These are phyloP conservation scores for Aegilops speltoides DNA, from an alignment of 176 grass and related monocot species.

Conservation along the genomic window DNA sequence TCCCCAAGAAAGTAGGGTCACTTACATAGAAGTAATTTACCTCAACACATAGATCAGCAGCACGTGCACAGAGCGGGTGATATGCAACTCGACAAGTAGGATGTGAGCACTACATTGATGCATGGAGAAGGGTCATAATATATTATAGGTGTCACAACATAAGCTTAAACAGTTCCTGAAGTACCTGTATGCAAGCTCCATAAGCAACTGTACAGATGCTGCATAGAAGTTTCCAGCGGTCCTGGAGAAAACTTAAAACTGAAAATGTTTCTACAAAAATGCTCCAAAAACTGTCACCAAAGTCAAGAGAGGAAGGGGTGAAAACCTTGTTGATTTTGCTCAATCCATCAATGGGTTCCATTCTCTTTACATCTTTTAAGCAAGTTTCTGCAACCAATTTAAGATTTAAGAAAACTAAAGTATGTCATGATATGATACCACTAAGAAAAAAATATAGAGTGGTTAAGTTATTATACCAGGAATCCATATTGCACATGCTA, in stretches of 20 bases:
- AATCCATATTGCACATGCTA: conserved; percentile 98
- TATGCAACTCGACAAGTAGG: conserved; percentile 93
- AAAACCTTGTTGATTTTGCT: conserved; percentile 92
- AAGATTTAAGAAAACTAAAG: conserved; percentile 37
- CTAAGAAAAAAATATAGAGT: neutral
- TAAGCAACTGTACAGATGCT: conserved; percentile 98
- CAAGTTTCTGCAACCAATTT: conserved; percentile 76
- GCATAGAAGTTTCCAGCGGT: conserved; percentile 98
- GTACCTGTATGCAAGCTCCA: conserved; percentile 98
- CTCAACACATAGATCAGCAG: conserved; percentile 98
- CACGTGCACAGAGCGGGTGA: conserved; percentile 97
- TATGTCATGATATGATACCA: conserved; percentile 15
- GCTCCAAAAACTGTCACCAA: conserved; percentile 25
- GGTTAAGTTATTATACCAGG: conserved; percentile 64
- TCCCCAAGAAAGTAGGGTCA: conserved; percentile 24
- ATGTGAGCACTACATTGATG: conserved; percentile 81
- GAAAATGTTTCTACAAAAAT: conserved; percentile 27
- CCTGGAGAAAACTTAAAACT: conserved; percentile 47
- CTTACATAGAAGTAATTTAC: conserved; percentile 38
- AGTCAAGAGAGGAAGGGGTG: conserved; percentile 4
- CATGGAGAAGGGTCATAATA: conserved; percentile 30
- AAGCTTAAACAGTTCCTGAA: conserved; percentile 30
- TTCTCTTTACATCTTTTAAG: conserved; percentile 92
- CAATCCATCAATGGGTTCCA: conserved; percentile 99
- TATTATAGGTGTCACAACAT: conserved; percentile 22